phyloP scores from a whole-genome alignment of 2,329 filamentous ascomycete species.

The Fusarium palustre region DNA sequence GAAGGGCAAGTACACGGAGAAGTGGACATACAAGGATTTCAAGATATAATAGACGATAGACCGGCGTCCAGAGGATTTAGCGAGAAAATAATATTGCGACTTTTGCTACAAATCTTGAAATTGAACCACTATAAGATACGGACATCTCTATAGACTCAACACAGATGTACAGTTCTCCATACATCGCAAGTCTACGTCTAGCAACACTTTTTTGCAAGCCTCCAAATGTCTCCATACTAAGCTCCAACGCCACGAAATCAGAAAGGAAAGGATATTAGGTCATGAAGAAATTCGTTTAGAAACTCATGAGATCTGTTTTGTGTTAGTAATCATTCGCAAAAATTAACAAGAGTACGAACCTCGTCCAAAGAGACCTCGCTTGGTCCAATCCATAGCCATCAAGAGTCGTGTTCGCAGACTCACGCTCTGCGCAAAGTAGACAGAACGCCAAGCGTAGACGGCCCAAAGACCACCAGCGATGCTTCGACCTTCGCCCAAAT shows the following conservation, averaged over 20 bases:
- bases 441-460: slow-evolving; percentile 94
- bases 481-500: slow-evolving; percentile 81
- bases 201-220: slow-evolving; percentile 12
- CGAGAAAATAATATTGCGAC: slow-evolving; percentile 37
- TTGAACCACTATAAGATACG: neutral
- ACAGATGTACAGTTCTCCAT: neutral
- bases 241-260: slow-evolving; percentile 27
- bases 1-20: slow-evolving; percentile 86
- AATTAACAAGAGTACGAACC: slow-evolving; percentile 67
- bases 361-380: slow-evolving; percentile 93
- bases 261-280: slow-evolving; percentile 5
- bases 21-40: slow-evolving; percentile 98
- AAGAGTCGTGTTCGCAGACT: slow-evolving; percentile 89
- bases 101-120: slow-evolving; percentile 19
- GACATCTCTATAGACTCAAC: neutral
- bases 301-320: slow-evolving; percentile 63
- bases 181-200: slow-evolving; percentile 7
- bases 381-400: slow-evolving; percentile 99
- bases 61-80: slow-evolving; percentile 27
- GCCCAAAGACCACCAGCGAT: slow-evolving; percentile 87
- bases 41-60: slow-evolving; percentile 45
- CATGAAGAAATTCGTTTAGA: slow-evolving; percentile 49
- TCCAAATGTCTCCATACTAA: slow-evolving; percentile 9
- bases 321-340: slow-evolving; percentile 20
- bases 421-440: slow-evolving; percentile 98